Base-by-base conservation (phyloP, 164 flowering plant genomes). In the Annona cherimola region DNA sequence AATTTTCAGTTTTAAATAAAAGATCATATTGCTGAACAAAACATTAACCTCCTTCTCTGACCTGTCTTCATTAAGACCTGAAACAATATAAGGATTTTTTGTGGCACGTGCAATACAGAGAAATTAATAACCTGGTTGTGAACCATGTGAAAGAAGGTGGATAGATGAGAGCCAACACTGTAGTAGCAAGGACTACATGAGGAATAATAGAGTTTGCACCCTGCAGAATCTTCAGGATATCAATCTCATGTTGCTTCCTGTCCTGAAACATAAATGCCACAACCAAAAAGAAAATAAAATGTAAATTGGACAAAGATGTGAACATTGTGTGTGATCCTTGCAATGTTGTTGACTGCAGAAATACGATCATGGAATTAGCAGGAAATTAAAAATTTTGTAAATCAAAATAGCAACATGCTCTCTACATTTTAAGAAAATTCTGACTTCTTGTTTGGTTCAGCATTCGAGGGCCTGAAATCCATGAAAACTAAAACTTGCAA, bases 121-220 rank as follows among this genome's bases (percentile, higher is more conserved):
- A 71, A 50, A 55, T 66, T 62, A 26, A 61, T 42, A 63, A 91
- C 99, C 94, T 95, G 90, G 69, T 91, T 64, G 98, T 95, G 79
- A 91, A 95, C 99, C 99, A 95, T 70, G 96, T 88, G 83, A 95
- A 95, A 74, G 99, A 95, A 71, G 97, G 98, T 50, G 98, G 99
- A 80, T 81, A 95, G 50, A 87, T 19, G 70, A 95, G 93, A 78
- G 99, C 99, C 87, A 92, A 59, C 69, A 91, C 14, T 66, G 99
- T 90, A 75, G 90, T 92, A 50, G 89, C 93, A 71, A 95, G 79
- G 63, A 91, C 93, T 62, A 91, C 89, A 76, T 92, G 96, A 69
- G 99, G 98, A 59, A 95, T 75, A 78, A 90, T 69, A 50, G 96
- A 84, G 78, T 90, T 95, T 71, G 97, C 84, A 74, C 84, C 81